Base-by-base conservation (phyloP, 345 rosid species). In the Aurinia saxatilis region DNA sequence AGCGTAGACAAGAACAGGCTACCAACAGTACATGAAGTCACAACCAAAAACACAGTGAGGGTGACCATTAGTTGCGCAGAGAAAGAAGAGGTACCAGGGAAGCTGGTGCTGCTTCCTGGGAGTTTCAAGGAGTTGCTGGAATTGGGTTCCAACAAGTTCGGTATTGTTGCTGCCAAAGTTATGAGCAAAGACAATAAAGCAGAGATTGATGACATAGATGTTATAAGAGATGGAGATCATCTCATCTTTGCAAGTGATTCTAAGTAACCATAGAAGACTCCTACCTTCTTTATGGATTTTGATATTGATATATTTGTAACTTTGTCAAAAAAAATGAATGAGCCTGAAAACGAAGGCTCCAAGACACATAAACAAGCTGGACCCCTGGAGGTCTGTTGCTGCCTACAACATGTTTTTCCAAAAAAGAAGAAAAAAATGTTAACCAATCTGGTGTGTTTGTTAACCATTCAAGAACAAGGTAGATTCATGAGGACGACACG, bases 181-280 rank as follows among this genome's bases (percentile, higher is more conserved):
- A 12, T 71, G 38, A 79, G 44, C 67, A 74, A 78, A 68, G 83
- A 72, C 1, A 54, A 82, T 52, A 62, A 81, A n/a, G 91, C 95
- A 14, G 95, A 79, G 65, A 80, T 93, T 34, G 98, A 87, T 14
- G 79, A 78, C 49, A 66, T 89, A 16, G 86, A 74, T 21, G 86
- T 87, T 25, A 76, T 90, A 10, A 80, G 91, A 80, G 98, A 92
- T 27, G 95, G 88, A 2, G 96, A 93, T 64, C 88, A 79, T 80
- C 88, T 93, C 17, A 36, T 81, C 51, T 83, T 87, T 65, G 74
- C 65, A n/a, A 8, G 37, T 47, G 38, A 70, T 39, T 56, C 51
- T 21, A 47, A 41, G 42, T 14, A 55, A 0, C 6, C 52, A 33
- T 70, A 47, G 10, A 19, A 23, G 12, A 48, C 13, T 18, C 15